Evolutionary conservation across 73 alveolate genomes (phyloP).

Genomic region (Effrenium voratum): DNA sequence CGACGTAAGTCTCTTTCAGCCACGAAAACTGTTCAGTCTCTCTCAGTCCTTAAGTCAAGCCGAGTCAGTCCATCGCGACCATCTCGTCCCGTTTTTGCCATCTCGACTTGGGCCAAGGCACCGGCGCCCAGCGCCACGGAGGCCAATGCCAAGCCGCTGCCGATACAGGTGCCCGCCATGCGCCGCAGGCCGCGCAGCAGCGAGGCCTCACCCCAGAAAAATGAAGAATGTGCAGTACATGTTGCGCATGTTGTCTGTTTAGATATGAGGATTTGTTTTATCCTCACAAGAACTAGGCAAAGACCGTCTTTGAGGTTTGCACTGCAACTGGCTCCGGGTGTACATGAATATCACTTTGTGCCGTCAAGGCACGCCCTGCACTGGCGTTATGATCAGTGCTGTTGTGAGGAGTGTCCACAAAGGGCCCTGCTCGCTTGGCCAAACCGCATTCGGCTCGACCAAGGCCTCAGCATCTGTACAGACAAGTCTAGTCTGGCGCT

Average conservation of each 20-base stretch:
- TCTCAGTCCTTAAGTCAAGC: neutral
- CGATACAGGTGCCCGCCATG: neutral
- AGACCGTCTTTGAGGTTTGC: neutral
- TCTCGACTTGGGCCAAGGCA: neutral
- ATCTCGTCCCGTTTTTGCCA: neutral
- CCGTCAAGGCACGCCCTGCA: conserved; percentile 28
- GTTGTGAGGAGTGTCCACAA: conserved; percentile 42
- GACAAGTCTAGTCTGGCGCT: neutral
- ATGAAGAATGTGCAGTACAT: too few species aligned
- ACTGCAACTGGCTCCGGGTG: too few species aligned
- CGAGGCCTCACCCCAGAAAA: conserved; percentile 5
- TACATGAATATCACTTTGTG: neutral
- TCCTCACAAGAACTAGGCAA: neutral
- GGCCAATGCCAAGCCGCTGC: neutral
- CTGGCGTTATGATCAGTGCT: conserved; percentile 25
- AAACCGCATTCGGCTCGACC: neutral
- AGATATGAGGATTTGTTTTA: too few species aligned
- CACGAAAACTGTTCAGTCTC: neutral
- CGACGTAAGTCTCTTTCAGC: neutral
- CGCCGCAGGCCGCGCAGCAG: conserved; percentile 59
- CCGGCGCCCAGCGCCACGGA: conserved; percentile 21
- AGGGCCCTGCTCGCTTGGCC: conserved; percentile 18
- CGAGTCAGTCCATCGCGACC: neutral
- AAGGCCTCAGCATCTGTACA: neutral
- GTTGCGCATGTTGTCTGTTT: too few species aligned